A percentile compares a stretch with the other conserved stretches of the same genome.
Evolutionary conservation across 306 rosid species (phyloP).

Genomic region (Vachellia pachyceras): DNA sequence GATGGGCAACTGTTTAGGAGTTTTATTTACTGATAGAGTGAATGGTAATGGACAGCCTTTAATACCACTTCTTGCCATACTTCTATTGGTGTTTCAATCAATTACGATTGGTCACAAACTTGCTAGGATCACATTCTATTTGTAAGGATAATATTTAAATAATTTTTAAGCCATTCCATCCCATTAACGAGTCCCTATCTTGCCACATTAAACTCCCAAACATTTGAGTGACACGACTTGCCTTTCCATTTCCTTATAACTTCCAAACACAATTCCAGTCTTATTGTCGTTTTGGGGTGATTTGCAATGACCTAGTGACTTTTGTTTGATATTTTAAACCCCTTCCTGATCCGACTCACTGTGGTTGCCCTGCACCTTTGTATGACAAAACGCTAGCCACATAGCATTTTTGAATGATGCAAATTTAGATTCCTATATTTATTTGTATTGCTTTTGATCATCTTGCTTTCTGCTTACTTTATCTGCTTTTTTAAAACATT

Average conservation of each 20-base stretch:
- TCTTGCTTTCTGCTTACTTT: conserved; percentile 37
- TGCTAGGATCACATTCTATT: neutral
- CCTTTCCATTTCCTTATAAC: neutral
- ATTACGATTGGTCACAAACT: neutral
- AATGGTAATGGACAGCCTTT: neutral
- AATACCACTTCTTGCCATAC: neutral
- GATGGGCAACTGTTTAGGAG: neutral
- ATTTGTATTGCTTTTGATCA: conserved; percentile 35
- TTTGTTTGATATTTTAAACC: conserved; percentile 22
- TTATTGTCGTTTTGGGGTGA: neutral
- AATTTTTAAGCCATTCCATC: neutral
- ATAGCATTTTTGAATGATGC: neutral
- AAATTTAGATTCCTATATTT: neutral
- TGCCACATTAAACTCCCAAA: neutral
- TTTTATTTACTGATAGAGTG: neutral
- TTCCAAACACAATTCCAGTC: neutral
- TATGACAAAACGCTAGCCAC: neutral
- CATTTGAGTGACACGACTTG: neutral
- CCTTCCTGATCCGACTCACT: conserved; percentile 5
- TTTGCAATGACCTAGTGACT: conserved; percentile 14
- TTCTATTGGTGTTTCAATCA: neutral
- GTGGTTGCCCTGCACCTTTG: conserved; percentile 9
- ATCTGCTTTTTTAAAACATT: conserved; percentile 45
- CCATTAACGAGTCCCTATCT: neutral
- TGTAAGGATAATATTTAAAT: neutral